Conservation (phyloP, 1,284 basidiomycete genomes). For the Vanrija sp. region DNA sequence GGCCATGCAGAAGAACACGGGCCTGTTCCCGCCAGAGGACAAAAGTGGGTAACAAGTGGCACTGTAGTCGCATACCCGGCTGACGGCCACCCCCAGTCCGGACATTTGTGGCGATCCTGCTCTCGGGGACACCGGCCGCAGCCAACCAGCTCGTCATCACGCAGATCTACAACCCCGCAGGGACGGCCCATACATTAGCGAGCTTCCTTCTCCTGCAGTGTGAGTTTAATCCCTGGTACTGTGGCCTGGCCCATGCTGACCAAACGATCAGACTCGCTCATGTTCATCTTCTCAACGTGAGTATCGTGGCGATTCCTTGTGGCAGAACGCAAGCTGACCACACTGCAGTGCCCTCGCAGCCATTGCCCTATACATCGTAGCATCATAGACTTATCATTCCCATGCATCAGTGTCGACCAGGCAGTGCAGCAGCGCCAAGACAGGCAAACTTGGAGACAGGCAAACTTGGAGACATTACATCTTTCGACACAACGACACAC, state of each 20-base stretch:
- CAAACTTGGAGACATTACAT: background rate
- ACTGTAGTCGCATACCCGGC: background rate
- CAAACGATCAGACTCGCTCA: constrained; percentile 23
- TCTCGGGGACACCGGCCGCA: constrained; percentile 45
- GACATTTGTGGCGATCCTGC: constrained; percentile 45
- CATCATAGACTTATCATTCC: background rate
- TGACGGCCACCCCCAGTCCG: constrained; percentile 27
- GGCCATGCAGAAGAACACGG: constrained; percentile 33
- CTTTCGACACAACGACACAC: background rate
- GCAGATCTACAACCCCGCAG: constrained; percentile 47
- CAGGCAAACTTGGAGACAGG: too few species aligned
- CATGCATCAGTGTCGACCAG: too few species aligned
- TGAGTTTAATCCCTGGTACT: constrained; percentile 14
- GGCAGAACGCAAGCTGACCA: too few species aligned
- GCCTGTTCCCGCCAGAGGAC: constrained; percentile 36
- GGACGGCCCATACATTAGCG: constrained; percentile 44
- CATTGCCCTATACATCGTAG: background rate
- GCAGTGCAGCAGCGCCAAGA: background rate
- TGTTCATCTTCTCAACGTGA: constrained; percentile 44
- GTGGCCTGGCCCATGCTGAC: background rate
- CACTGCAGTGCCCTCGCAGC: background rate
- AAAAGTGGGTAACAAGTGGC: constrained; percentile 30
- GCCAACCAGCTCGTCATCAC: constrained; percentile 48
- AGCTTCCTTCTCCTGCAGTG: constrained; percentile 45
- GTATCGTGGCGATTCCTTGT: constrained; percentile 4